Conservation (phyloP, 441 rosid species). For the Brassica balearica region DNA sequence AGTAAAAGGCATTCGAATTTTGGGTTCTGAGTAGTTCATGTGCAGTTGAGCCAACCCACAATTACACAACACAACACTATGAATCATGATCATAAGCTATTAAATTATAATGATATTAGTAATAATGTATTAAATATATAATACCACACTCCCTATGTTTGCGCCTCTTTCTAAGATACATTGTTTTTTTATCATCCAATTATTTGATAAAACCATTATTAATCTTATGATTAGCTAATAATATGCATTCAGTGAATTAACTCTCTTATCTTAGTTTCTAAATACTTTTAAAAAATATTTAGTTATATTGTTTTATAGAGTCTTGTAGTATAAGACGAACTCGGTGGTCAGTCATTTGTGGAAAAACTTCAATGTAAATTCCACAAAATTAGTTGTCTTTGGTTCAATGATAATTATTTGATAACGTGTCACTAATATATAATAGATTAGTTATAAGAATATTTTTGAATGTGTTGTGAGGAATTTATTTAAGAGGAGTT, state of each 20-base stretch:
- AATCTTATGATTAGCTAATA: conserved; percentile 43
- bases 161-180: conserved; percentile 42
- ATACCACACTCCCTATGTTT: conserved; percentile 35
- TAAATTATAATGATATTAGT: not conserved
- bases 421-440: conserved; percentile 32
- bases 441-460: conserved; percentile 24
- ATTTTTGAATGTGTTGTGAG: conserved; percentile 39
- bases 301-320: conserved; percentile 10
- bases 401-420: conserved; percentile 32
- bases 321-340: conserved; percentile 13
- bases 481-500: conserved; percentile 5
- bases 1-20: conserved; percentile 43
- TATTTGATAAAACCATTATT: conserved; percentile 42
- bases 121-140: conserved; percentile 5
- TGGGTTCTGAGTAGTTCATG: conserved; percentile 44
- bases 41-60: conserved; percentile 53
- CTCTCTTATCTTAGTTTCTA: conserved; percentile 30
- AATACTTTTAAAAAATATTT: not conserved
- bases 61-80: conserved; percentile 45
- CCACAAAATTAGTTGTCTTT: conserved; percentile 32
- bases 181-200: conserved; percentile 30
- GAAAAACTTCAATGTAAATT: not conserved
- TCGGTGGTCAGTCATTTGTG: conserved; percentile 19
- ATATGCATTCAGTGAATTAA: conserved; percentile 42
- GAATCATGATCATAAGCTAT: conserved; percentile 40